phyloP scores from a whole-genome alignment of 805 yeast genomes.

The Kazachstania taianensis region DNA sequence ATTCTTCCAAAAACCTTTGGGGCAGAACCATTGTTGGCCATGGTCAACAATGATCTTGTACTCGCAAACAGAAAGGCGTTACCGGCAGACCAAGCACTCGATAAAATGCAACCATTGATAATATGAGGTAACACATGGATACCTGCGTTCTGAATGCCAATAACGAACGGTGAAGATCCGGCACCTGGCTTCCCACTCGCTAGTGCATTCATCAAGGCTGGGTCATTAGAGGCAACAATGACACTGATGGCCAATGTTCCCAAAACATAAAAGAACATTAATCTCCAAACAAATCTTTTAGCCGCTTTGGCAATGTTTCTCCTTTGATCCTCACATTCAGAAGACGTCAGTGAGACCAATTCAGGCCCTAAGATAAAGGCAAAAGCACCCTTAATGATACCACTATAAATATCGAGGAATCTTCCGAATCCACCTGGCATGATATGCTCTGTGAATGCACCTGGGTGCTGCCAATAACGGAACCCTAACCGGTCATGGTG shows the following conservation, averaged over 20 bases:
- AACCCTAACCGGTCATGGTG: slow-evolving; percentile 48
- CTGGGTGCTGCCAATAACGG: slow-evolving; percentile 55
- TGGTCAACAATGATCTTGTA: slow-evolving; percentile 37
- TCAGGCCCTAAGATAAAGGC: slow-evolving; percentile 58
- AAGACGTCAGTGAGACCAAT: slow-evolving; percentile 45
- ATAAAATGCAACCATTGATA: slow-evolving; percentile 50
- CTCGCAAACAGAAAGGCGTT: slow-evolving; percentile 46
- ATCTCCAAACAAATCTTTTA: slow-evolving; percentile 48
- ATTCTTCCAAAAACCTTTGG: slow-evolving; percentile 39
- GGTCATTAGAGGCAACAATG: slow-evolving; percentile 46
- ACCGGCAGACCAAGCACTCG: slow-evolving; percentile 44
- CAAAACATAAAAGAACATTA: slow-evolving; percentile 48
- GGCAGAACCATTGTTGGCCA: slow-evolving; percentile 41
- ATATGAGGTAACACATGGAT: slow-evolving; percentile 50
- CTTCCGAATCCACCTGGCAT: slow-evolving; percentile 47
- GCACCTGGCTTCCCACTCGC: slow-evolving; percentile 47
- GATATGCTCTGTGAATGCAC: slow-evolving; percentile 44
- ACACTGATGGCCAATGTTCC: slow-evolving; percentile 50
- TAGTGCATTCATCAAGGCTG: slow-evolving; percentile 37
- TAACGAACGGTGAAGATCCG: slow-evolving; percentile 56
- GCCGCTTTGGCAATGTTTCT: slow-evolving; percentile 54
- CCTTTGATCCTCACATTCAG: slow-evolving; percentile 53
- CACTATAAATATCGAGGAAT: slow-evolving; percentile 55
- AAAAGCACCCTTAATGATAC: slow-evolving; percentile 53
- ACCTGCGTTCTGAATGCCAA: slow-evolving; percentile 54